Evolutionary conservation across 2,329 filamentous ascomycete genomes (phyloP), one percentile per base, ranked within the genome.

Genomic region (Geoglossum cookeanum): DNA sequence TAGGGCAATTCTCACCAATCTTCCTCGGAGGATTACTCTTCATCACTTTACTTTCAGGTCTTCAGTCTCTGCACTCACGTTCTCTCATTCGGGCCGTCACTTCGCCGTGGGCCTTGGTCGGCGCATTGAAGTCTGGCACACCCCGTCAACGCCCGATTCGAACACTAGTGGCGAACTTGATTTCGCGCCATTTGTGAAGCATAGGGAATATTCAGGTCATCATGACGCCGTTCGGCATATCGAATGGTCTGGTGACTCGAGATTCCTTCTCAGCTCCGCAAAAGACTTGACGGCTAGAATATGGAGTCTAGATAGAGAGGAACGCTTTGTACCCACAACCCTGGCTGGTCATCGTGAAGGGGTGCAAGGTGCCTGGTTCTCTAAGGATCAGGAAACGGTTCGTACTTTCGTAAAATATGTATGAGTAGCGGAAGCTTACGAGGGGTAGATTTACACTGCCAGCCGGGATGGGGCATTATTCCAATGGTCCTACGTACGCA

Each of bases 391-490:
- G 68, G 94, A 98, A 71, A 87, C 81, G 48, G 73, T 75, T 62
- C 70, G 65, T 15, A 39, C 27, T 15, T 15, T 37, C n/a, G 29
- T 13, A 9, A 1, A 3, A 15, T 44, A 29, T 15, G 49, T 53
- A 9, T 53, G 37, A 53, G 37, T n/a, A 7, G 8, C 32, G 7
- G 13, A 35, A 37, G 30, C 49, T 53, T n/a, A 58, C 7, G 22
- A 15, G 48, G 32, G 57, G 29, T 62, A 75, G 54, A 94, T 98
- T 57, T 98, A 92, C 68, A 97, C 92, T 0, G 81, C 95, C 61
- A 96, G 91, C 71, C 94, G 94, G 68, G 94, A 98, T 68, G 94
- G 92, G n/a, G 90, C 92, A 2, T 78, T 97, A 0, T 97, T 97
- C 65, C 80, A 86, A 61, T 98, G 92, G 92, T 83, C 87, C 66